A percentile compares a stretch with the other conserved stretches of the same genome.
Conservation (phyloP, 768 basidiomycete species). For the Naganishia randhawae region DNA sequence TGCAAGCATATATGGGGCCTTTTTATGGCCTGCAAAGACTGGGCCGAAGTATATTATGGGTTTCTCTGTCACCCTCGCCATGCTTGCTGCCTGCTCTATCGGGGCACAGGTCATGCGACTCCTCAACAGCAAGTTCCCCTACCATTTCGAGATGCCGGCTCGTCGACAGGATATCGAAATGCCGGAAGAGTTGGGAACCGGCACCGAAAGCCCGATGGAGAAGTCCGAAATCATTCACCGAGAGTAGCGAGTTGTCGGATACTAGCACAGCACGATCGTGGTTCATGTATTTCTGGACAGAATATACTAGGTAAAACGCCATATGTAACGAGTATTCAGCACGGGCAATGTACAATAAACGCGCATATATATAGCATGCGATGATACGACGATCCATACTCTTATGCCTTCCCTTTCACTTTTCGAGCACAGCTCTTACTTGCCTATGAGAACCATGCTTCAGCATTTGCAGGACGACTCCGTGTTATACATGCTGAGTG, state of each 20-base stretch:
- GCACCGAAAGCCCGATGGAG: constrained; percentile 2
- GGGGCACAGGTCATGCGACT: constrained; percentile 37
- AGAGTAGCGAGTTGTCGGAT: not conserved
- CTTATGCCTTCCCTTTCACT: no score
- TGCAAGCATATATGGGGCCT: constrained; percentile 46
- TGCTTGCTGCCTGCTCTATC: constrained; percentile 38
- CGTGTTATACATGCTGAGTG: no score
- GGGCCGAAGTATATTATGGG: constrained; percentile 46
- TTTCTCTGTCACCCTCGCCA: constrained; percentile 47
- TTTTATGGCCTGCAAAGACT: constrained; percentile 47
- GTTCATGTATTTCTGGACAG: no score
- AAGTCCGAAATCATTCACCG: constrained; percentile 21
- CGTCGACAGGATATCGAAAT: constrained; percentile 19
- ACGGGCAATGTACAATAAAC: no score
- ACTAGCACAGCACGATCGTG: no score
- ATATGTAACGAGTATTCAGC: no score
- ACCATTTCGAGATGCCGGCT: constrained; percentile 22
- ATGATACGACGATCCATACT: no score
- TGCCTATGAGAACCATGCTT: no score
- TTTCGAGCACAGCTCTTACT: no score
- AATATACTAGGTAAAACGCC: no score
- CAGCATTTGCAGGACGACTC: no score
- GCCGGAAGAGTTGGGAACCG: constrained; percentile 19
- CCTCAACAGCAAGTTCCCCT: constrained; percentile 44
- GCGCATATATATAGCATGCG: no score